phyloP scores from a whole-genome alignment of 1,284 basidiomycete genomes.

The Salmacisia buchloeana region DNA sequence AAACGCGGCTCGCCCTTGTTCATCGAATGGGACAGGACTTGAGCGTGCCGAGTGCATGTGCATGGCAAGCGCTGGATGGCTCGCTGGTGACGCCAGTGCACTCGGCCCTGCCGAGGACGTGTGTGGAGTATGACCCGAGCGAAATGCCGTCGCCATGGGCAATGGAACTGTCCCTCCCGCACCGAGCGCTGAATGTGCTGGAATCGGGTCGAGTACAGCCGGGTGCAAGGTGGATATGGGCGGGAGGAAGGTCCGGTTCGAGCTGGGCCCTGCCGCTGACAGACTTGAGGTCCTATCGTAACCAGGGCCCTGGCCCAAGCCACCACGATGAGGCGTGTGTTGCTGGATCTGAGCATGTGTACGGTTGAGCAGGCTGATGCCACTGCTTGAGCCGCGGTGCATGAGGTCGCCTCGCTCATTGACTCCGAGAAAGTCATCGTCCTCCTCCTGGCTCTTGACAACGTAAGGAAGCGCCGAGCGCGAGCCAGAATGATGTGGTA shows the following conservation, averaged over 20 bases:
- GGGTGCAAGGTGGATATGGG: not conserved
- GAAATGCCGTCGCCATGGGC: not conserved
- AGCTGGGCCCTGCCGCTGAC: not conserved
- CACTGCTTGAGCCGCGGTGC: constrained; percentile 40
- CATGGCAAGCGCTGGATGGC: not conserved
- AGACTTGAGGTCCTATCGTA: not conserved
- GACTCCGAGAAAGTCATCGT: constrained; percentile 20
- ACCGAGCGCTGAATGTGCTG: not conserved
- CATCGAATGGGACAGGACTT: constrained; percentile 1
- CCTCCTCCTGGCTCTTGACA: constrained; percentile 1
- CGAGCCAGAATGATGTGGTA: not conserved
- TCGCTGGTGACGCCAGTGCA: not conserved
- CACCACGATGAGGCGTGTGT: constrained; percentile 26
- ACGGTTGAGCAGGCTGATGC: constrained; percentile 29
- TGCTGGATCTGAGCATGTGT: constrained; percentile 4
- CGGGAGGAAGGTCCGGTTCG: not conserved
- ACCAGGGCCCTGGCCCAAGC: constrained; percentile 5
- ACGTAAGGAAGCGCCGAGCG: not conserved
- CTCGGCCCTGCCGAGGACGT: not conserved
- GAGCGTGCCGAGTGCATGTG: not conserved
- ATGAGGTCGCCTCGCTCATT: constrained; percentile 30
- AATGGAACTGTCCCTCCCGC: not conserved
- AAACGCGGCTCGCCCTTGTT: not conserved
- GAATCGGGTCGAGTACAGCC: not conserved
- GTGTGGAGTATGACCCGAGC: not conserved